These are phyloP conservation scores for Plasmodium inui DNA, from an alignment of 169 alveolate genomes.

Conservation along the genomic window DNA sequence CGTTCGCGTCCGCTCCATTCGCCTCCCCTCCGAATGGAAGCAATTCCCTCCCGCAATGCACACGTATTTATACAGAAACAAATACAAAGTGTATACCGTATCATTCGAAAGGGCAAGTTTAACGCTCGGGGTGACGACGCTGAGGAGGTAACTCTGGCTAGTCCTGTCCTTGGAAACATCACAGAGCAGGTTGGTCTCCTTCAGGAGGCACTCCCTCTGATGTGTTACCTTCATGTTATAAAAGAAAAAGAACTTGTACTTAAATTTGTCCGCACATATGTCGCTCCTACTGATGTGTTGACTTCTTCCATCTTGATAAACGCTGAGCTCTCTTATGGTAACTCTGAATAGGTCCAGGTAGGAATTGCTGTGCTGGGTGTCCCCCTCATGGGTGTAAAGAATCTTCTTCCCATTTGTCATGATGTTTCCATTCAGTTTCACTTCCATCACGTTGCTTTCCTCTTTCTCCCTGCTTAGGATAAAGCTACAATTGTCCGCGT, in stretches of 20 bases:
- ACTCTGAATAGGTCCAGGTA: neutral
- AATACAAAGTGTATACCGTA: neutral
- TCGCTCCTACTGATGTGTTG: slow-evolving; percentile 19
- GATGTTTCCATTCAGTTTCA: neutral
- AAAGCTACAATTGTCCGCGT: slow-evolving; percentile 12
- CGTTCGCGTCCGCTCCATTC: neutral
- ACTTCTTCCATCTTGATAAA: slow-evolving; percentile 20
- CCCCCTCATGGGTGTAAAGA: neutral
- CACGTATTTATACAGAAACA: slow-evolving; percentile 28
- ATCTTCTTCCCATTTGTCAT: neutral
- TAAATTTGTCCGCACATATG: neutral
- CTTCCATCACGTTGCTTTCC: neutral
- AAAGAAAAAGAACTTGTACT: slow-evolving; percentile 43
- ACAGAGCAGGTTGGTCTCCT: neutral
- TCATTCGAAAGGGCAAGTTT: slow-evolving; percentile 9
- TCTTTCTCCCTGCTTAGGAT: slow-evolving; percentile 8
- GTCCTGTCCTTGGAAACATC: neutral
- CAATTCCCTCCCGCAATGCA: neutral
- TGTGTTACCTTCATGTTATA: slow-evolving; percentile 51
- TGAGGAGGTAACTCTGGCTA: neutral
- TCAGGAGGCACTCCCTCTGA: slow-evolving; percentile 23
- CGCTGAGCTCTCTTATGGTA: neutral
- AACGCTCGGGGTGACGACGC: neutral
- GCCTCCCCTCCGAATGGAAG: neutral
- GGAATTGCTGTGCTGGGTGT: neutral